These are phyloP conservation scores for Begonia fuchsioides DNA, from an alignment of 306 rosid genomes.

Conservation along the genomic window DNA sequence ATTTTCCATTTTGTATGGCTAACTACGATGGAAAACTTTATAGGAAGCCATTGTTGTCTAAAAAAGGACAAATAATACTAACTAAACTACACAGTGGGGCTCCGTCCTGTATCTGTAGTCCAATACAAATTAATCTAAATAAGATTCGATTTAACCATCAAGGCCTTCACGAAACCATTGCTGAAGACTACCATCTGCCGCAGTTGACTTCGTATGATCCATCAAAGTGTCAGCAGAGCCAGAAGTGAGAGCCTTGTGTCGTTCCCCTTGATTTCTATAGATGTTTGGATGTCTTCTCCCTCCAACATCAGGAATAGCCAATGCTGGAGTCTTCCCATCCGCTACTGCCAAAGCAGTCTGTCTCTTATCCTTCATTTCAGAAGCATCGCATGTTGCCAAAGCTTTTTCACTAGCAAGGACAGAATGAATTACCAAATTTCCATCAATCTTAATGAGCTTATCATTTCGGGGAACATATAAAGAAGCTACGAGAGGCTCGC, in stretches of 20 bases:
- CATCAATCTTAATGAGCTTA: slow-evolving; percentile 86
- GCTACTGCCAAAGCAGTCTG: slow-evolving; percentile 55
- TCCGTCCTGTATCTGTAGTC: too few relatives aligned
- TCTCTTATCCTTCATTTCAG: slow-evolving; percentile 22
- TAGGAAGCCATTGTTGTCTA: too few relatives aligned
- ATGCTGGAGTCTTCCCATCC: slow-evolving; percentile 41
- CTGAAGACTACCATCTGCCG: slow-evolving; percentile 76
- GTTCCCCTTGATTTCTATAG: slow-evolving; percentile 31
- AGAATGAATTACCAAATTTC: slow-evolving; percentile 88
- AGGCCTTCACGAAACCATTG: slow-evolving; percentile 99
- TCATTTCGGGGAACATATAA: slow-evolving; percentile 93
- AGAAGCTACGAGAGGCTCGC: slow-evolving; percentile 89
- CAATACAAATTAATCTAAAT: not conserved
- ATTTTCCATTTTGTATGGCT: too few relatives aligned
- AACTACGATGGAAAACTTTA: too few relatives aligned
- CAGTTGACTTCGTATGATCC: slow-evolving; percentile 41
- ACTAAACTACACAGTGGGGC: too few relatives aligned
- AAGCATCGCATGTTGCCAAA: slow-evolving; percentile 36
- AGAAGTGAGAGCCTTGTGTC: slow-evolving; percentile 54
- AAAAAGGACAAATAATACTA: too few relatives aligned
- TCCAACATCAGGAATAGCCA: slow-evolving; percentile 63
- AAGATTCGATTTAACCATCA: slow-evolving; percentile 45
- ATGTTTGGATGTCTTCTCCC: slow-evolving; percentile 46
- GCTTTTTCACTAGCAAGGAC: slow-evolving; percentile 88
- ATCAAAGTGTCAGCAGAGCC: slow-evolving; percentile 39